A percentile compares a stretch with the other conserved stretches of the same genome.
These are phyloP conservation scores for Botryotinia convoluta DNA, from an alignment of 2,329 filamentous ascomycete genomes.

Conservation along the genomic window DNA sequence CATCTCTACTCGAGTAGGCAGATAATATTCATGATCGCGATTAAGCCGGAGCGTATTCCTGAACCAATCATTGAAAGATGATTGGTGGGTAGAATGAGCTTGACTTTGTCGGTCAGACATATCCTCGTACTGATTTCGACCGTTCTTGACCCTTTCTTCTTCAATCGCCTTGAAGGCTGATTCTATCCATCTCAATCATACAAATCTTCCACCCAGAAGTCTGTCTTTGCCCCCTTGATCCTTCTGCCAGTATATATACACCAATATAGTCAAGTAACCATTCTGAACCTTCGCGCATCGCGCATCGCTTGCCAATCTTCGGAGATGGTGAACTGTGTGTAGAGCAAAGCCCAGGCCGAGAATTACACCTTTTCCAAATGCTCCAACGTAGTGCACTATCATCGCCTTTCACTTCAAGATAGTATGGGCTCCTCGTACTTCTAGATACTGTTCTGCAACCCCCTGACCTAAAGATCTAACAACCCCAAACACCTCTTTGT, in stretches of 20 bases:
- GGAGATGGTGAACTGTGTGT: neutral
- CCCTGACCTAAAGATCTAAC: conserved; percentile 79
- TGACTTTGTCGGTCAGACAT: conserved; percentile 70
- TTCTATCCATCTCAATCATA: neutral
- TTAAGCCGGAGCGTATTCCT: conserved; percentile 99
- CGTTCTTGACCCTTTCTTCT: neutral
- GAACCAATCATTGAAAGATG: conserved; percentile 75
- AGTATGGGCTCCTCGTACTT: conserved; percentile 87
- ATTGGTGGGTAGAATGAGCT: conserved; percentile 83
- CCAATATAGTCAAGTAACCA: neutral
- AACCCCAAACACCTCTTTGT: conserved; percentile 85
- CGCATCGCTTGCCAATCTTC: neutral
- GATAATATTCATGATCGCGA: conserved; percentile 75
- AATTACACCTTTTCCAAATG: conserved; percentile 1
- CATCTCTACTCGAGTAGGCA: conserved; percentile 57
- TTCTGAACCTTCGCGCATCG: neutral
- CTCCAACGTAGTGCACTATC: neutral
- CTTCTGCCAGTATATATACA: conserved; percentile 3
- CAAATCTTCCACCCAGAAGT: neutral
- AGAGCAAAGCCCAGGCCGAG: neutral
- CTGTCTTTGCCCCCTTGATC: neutral
- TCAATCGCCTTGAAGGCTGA: neutral
- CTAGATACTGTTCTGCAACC: conserved; percentile 82
- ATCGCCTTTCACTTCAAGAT: conserved; percentile 47
- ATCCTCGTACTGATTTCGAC: neutral